A percentile compares a stretch with the other conserved stretches of the same genome.
Evolutionary conservation across 192 early-diverging fungal species (phyloP).

Genomic region (Coemansia sp.): DNA sequence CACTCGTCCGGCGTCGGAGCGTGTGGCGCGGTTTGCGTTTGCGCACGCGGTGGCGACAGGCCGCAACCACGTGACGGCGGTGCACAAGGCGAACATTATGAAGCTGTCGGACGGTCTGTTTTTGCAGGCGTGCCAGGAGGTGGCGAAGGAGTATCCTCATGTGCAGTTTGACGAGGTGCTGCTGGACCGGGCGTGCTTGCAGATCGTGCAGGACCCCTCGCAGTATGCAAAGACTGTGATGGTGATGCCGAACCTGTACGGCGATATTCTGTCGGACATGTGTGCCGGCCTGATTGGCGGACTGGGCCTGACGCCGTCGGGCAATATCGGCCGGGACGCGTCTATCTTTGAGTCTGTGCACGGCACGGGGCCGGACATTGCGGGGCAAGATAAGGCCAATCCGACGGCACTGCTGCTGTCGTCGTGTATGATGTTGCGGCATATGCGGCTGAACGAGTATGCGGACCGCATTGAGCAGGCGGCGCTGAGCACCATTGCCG

Average conservation of each 20-base stretch:
- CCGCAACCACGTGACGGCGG: constrained; percentile 88
- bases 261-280: constrained; percentile 97
- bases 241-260: constrained; percentile 99
- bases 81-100: constrained; percentile 99
- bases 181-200: constrained; percentile 91
- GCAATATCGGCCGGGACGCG: constrained; percentile 98
- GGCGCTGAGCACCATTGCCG: constrained; percentile 92
- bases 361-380: constrained; percentile 97
- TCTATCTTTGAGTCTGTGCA: constrained; percentile 96
- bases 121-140: constrained; percentile 86
- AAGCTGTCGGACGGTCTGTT: constrained; percentile 97
- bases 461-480: constrained; percentile 87
- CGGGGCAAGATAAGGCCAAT: constrained; percentile 94
- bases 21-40: constrained; percentile 93
- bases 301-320: constrained; percentile 94
- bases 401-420: constrained; percentile 93
- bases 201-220: constrained; percentile 93
- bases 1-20: constrained; percentile 90
- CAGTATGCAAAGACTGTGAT: constrained; percentile 91
- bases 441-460: constrained; percentile 82
- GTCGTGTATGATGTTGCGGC: constrained; percentile 96
- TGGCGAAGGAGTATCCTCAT: constrained; percentile 88
- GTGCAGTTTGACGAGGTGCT: constrained; percentile 89
- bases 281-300: constrained; percentile 98
- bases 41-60: constrained; percentile 87